Evolutionary conservation across 345 rosid genomes (phyloP), one percentile per base, ranked within the genome.

Genomic region (Limnanthes douglasii): DNA sequence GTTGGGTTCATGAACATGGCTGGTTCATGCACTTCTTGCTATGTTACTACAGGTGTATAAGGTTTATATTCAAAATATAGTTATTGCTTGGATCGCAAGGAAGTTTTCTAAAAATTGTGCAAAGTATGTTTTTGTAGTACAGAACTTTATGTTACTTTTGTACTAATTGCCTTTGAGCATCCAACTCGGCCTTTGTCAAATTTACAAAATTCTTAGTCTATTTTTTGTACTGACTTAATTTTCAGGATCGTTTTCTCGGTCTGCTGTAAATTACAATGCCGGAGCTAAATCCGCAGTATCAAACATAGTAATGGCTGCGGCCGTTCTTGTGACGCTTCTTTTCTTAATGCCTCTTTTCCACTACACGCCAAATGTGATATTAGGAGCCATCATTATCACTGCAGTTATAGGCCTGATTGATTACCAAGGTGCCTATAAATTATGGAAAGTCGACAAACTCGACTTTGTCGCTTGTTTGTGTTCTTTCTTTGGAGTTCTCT

Each of bases 381-480:
- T 92, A 44, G 94, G 65, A 11, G 96, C 88, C 30, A 92, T 92
- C 57, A 92, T 92, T 51, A 52, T 85, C 50, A 73, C 99, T 3
- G 96, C 99, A 11, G 94, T 85, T 51, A 69, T 75, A 15, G 99
- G 96, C 6, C 82, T 92, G 20, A 75, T 92, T 4, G 94, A 92
- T 53, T 75, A 72, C 52, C 66, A 53, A 43, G 73, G 76, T 2
- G 94, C 88, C 17, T 52, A 47, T 50, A 57, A 37, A 31, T 41
- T 85, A 39, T 92, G 86, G 83, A 92, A 85, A 59, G 83, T 92
- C 5, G 96, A 92, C 68, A 85, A 92, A 50, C 82, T 92, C 11
- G 99, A 92, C 53, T 92, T 92, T 64, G 12, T 92, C 31, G 80
- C 96, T 37, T 85, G 96, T 30, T 2, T 71, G 41, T 72, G 71